Conservation (phyloP, 1,284 basidiomycete genomes). For the Trametes hirsuta region DNA sequence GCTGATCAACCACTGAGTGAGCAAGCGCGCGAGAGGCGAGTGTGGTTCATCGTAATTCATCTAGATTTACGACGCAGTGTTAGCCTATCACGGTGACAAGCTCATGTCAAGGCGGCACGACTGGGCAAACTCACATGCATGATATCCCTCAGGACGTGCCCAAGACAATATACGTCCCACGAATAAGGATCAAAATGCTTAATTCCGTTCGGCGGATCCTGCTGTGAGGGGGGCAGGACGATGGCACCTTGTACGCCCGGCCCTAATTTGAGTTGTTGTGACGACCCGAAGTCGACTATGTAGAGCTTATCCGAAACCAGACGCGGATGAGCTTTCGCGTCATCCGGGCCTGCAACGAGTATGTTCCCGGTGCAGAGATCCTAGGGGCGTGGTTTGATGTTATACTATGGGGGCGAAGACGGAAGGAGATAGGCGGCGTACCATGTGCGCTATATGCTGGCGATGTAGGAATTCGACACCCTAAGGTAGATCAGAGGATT, state of each 20-base stretch:
- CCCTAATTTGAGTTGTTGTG: not conserved
- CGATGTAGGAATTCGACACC: conserved; percentile 6
- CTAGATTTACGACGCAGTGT: not conserved
- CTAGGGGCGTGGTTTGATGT: not conserved
- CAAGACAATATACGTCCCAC: conserved; percentile 3
- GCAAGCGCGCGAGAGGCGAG: not conserved
- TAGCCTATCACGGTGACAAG: not conserved
- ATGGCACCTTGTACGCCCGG: not conserved
- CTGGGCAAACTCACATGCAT: not conserved
- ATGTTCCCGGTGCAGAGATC: not conserved
- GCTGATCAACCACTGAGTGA: conserved; percentile 1
- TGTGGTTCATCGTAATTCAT: not conserved
- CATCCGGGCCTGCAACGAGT: not conserved
- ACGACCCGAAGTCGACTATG: conserved; percentile 4
- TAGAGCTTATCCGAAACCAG: not conserved
- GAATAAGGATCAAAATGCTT: conserved; percentile 3
- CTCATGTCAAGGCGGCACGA: not conserved
- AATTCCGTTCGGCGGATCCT: not conserved
- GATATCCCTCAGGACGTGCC: not conserved
- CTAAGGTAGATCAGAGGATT: not conserved
- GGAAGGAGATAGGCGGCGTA: not conserved
- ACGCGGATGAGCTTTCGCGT: not conserved
- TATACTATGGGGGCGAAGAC: not conserved
- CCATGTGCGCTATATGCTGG: not conserved
- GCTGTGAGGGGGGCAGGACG: not conserved